Percentiles rank a stretch among this genome's conserved stretches.
Conservation (phyloP, 306 rosid species). For the Rubus idaeus region DNA sequence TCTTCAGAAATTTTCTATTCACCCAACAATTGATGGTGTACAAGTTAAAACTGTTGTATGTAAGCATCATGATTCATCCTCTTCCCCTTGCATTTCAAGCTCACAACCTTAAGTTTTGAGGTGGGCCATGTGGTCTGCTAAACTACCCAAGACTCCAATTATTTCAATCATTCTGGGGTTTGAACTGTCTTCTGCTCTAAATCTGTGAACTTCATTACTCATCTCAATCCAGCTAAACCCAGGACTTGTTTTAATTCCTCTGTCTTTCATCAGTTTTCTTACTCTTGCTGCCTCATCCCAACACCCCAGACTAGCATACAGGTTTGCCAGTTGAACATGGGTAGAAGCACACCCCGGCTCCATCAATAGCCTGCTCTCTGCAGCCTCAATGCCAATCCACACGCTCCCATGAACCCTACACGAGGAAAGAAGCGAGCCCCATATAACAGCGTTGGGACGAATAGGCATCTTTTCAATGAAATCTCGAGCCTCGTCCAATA, state of each 20-base stretch:
- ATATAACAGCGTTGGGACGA: conserved; percentile 67
- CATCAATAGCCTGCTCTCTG: conserved; percentile 59
- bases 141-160: conserved; percentile 40
- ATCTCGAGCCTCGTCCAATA: conserved; percentile 59
- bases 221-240: conserved; percentile 85
- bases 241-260: conserved; percentile 58
- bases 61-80: neutral
- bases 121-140: conserved; percentile 49
- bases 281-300: conserved; percentile 57
- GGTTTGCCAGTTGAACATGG: conserved; percentile 61
- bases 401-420: conserved; percentile 68
- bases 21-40: neutral
- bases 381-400: conserved; percentile 72
- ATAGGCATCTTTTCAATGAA: conserved; percentile 69
- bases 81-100: conserved; percentile 33
- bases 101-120: conserved; percentile 41
- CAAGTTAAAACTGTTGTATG: neutral
- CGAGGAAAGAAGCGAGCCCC: conserved; percentile 86
- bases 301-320: conserved; percentile 68
- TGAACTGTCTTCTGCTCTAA: conserved; percentile 67
- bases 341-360: conserved; percentile 72
- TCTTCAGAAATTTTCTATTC: neutral
- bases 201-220: conserved; percentile 49
- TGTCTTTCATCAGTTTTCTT: conserved; percentile 70
- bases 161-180: conserved; percentile 47